Conservation (phyloP, 192 early-diverging fungal species). For the Anaeromyces robustus region DNA sequence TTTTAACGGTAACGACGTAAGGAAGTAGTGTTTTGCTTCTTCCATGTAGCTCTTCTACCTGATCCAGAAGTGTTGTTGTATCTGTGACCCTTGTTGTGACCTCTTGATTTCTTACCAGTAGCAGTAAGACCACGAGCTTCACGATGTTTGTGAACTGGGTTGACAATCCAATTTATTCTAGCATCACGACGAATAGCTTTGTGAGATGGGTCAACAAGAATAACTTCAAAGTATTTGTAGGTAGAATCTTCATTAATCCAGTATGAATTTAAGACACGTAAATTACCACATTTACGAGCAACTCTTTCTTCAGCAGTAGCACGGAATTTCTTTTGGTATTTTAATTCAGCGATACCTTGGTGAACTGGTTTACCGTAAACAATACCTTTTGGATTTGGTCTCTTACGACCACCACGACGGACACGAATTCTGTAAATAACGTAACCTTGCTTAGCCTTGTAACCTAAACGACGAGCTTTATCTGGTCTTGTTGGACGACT, state of each 20-base stretch:
- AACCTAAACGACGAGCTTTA: conserved; percentile 97
- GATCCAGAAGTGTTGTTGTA: conserved; percentile 95
- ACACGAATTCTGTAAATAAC: conserved; percentile 98
- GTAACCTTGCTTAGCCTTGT: conserved; percentile 99
- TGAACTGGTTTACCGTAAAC: conserved; percentile 96
- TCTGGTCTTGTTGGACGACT: conserved; percentile 95
- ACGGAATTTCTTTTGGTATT: conserved; percentile 89
- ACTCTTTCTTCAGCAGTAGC: conserved; percentile 95
- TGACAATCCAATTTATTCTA: conserved; percentile 98
- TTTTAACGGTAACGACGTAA: conserved; percentile 83
- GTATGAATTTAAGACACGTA: conserved; percentile 98
- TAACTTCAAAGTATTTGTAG: conserved; percentile 99
- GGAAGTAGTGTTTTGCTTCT: conserved; percentile 87
- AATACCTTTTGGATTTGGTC: conserved; percentile 91
- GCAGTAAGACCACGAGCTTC: conserved; percentile 95
- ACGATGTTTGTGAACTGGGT: conserved; percentile 96
- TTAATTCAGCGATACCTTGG: conserved; percentile 97
- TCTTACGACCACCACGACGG: conserved; percentile 96
- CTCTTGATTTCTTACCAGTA: conserved; percentile 92
- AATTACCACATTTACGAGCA: conserved; percentile 88
- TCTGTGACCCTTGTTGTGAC: conserved; percentile 87
- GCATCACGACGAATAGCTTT: conserved; percentile 97
- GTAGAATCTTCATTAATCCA: conserved; percentile 99
- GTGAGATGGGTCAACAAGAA: conserved; percentile 93
- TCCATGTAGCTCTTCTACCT: conserved; percentile 84